phyloP scores from a whole-genome alignment of 2,329 filamentous ascomycete genomes.

The Sclerotinia spermophila region DNA sequence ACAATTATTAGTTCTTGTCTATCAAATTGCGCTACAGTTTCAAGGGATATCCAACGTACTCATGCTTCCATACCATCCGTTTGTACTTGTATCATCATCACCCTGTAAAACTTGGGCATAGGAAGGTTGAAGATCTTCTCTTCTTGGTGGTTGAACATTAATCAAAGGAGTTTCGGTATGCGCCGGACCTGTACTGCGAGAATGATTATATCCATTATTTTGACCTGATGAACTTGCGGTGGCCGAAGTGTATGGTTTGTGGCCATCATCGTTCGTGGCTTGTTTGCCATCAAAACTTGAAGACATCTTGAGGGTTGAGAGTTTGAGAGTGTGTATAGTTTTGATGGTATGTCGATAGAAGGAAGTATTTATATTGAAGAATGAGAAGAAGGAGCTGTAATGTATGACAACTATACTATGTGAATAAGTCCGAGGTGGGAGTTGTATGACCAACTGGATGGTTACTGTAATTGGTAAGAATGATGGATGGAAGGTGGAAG shows the following conservation, averaged over 20 bases:
- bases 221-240: not conserved
- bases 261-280: not conserved
- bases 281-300: constrained; percentile 3
- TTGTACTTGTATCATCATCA: constrained; percentile 61
- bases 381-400: not conserved
- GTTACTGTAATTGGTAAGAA: not conserved
- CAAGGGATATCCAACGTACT: constrained; percentile 49
- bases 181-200: constrained; percentile 23
- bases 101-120: constrained; percentile 63
- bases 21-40: not conserved
- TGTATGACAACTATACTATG: not conserved
- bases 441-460: not conserved
- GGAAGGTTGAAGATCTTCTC: constrained; percentile 74
- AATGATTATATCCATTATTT: constrained; percentile 23
- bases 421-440: not conserved
- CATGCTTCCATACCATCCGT: constrained; percentile 89
- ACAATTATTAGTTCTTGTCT: not conserved
- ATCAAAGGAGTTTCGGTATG: constrained; percentile 48
- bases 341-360: not conserved
- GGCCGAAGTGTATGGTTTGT: not conserved
- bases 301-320: constrained; percentile 1
- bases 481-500: not conserved
- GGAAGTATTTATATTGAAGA: not conserved
- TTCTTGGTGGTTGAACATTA: constrained; percentile 72
- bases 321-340: not conserved